These are phyloP conservation scores for Populus trichocarpa DNA, from an alignment of 441 rosid species.

Conservation along the genomic window DNA sequence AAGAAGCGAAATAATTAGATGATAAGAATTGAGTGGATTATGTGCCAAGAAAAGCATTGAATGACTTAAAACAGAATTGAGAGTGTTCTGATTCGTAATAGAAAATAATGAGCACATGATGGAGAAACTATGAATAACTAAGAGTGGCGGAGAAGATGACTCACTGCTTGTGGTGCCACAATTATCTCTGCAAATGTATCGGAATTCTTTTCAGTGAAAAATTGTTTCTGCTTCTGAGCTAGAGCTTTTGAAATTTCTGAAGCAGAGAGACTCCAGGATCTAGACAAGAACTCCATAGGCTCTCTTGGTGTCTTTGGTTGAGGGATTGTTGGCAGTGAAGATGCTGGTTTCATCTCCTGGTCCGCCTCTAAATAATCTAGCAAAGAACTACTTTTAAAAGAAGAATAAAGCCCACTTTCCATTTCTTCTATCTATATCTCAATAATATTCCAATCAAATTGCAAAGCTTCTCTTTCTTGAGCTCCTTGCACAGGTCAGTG, in stretches of 20 bases:
- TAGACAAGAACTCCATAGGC: constrained; percentile 89
- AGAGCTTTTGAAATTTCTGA: constrained; percentile 94
- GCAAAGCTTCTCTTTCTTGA: neutral
- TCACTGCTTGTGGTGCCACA: constrained; percentile 37
- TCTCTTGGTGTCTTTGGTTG: constrained; percentile 82
- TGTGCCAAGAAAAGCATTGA: neutral
- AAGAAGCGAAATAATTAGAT: neutral
- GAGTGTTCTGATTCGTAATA: neutral
- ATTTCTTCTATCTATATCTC: constrained; percentile 21
- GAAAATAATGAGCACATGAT: neutral
- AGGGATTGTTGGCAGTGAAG: constrained; percentile 48
- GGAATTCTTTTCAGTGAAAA: constrained; percentile 26
- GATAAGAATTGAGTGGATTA: neutral
- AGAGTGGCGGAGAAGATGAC: neutral
- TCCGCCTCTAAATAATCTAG: constrained; percentile 59
- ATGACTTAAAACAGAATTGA: neutral
- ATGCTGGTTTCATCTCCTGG: constrained; percentile 33
- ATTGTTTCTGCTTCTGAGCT: constrained; percentile 60
- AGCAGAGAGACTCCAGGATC: constrained; percentile 93
- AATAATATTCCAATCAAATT: neutral
- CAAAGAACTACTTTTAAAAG: constrained; percentile 41
- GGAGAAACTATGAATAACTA: neutral
- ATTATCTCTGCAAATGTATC: constrained; percentile 32
- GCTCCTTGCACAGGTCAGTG: neutral
- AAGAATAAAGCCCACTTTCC: constrained; percentile 49